Evolutionary conservation across 306 rosid genomes (phyloP).

Genomic region (Sicyos baderoa): DNA sequence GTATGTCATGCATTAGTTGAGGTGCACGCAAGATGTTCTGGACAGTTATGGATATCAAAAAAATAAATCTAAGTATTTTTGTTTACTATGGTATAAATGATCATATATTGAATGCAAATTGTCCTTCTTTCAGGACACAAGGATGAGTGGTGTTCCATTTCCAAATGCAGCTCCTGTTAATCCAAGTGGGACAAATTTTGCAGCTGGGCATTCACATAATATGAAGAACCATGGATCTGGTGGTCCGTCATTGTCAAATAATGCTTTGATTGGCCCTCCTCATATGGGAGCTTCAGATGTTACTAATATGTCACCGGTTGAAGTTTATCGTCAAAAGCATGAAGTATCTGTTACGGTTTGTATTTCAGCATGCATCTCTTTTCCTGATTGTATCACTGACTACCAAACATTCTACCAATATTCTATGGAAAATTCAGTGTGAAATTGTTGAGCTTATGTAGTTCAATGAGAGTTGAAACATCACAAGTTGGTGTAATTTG

Average conservation of each 20-base stretch:
- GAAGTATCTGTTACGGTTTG: conserved; percentile 91
- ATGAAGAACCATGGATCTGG: conserved; percentile 47
- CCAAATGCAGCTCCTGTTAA: conserved; percentile 44
- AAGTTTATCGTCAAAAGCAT: conserved; percentile 72
- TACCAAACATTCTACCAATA: not conserved
- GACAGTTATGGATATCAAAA: no score
- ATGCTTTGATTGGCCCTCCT: conserved; percentile 49
- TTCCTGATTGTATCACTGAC: not conserved
- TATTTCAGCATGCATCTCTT: conserved; percentile 19
- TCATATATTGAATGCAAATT: not conserved
- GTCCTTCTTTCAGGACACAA: conserved; percentile 50
- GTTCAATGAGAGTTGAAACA: not conserved
- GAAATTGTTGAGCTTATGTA: not conserved
- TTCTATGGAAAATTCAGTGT: conserved; percentile 8
- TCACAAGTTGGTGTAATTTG: not conserved
- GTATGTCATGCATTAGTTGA: no score
- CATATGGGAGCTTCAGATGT: conserved; percentile 47
- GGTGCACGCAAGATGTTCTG: no score
- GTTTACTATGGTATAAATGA: not conserved
- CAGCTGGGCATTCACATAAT: conserved; percentile 51
- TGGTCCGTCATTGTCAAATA: conserved; percentile 51
- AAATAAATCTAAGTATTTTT: not conserved
- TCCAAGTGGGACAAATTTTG: conserved; percentile 45
- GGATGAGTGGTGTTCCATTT: conserved; percentile 47
- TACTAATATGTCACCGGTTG: conserved; percentile 63